phyloP scores from a whole-genome alignment of 2,329 filamentous ascomycete genomes.

The Clonostachys byssicola region DNA sequence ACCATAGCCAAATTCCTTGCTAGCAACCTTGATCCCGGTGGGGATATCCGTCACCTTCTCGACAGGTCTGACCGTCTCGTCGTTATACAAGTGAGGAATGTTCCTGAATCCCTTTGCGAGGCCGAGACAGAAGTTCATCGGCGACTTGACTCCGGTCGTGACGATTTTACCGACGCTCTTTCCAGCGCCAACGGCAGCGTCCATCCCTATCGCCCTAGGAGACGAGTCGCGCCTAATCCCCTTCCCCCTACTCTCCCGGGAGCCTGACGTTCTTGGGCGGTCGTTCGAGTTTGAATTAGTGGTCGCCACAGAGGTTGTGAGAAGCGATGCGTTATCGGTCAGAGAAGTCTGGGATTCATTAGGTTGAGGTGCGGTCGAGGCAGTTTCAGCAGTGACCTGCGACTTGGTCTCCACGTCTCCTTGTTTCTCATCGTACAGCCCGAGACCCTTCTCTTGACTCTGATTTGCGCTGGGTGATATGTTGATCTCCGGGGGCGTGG shows the following conservation, averaged over 20 bases:
- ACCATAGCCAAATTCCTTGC: slow-evolving; percentile 73
- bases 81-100: slow-evolving; percentile 78
- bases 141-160: slow-evolving; percentile 70
- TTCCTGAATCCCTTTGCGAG: slow-evolving; percentile 87
- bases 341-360: not conserved
- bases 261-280: not conserved
- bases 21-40: slow-evolving; percentile 72
- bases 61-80: slow-evolving; percentile 72
- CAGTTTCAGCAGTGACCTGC: not conserved
- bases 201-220: slow-evolving; percentile 28
- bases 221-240: slow-evolving; percentile 11
- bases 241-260: slow-evolving; percentile 2
- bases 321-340: not conserved
- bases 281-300: not conserved
- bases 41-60: slow-evolving; percentile 76
- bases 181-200: slow-evolving; percentile 60
- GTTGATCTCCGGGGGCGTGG: not conserved
- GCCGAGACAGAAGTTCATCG: slow-evolving; percentile 80
- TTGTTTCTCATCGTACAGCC: no score
- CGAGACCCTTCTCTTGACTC: not conserved
- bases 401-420: not conserved
- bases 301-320: not conserved
- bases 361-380: not conserved
- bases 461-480: not conserved
- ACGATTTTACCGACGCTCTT: slow-evolving; percentile 70